A percentile compares a stretch with the other conserved stretches of the same genome.
These are phyloP conservation scores for Fomitopsis betulina DNA, from an alignment of 1,284 basidiomycete genomes.

Conservation along the genomic window DNA sequence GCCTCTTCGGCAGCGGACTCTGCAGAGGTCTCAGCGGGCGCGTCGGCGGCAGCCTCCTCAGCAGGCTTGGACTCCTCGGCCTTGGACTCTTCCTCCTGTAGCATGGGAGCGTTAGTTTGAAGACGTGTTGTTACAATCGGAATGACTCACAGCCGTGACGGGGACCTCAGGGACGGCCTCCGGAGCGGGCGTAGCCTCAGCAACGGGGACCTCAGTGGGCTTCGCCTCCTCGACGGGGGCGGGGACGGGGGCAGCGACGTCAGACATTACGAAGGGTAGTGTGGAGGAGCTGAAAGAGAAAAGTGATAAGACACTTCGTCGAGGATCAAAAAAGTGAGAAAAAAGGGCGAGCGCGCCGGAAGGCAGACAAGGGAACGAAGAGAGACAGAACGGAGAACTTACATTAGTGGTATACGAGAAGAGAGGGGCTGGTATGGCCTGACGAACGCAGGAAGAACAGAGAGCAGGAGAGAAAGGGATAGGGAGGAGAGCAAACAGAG, in stretches of 20 bases:
- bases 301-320: slow-evolving; percentile 20
- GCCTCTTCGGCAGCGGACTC: slow-evolving; percentile 42
- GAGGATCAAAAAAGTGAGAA: slow-evolving; percentile 11
- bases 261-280: slow-evolving; percentile 72
- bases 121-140: background rate
- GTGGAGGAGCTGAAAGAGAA: slow-evolving; percentile 40
- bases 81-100: slow-evolving; percentile 46
- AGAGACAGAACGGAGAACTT: slow-evolving; percentile 14
- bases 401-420: slow-evolving; percentile 27
- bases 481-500: slow-evolving; percentile 28
- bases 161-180: slow-evolving; percentile 28
- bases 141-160: slow-evolving; percentile 17
- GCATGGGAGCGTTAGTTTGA: slow-evolving; percentile 6
- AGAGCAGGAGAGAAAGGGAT: slow-evolving; percentile 31
- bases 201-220: slow-evolving; percentile 38
- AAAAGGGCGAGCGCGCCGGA: slow-evolving; percentile 6
- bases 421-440: slow-evolving; percentile 23
- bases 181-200: slow-evolving; percentile 29
- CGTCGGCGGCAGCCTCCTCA: slow-evolving; percentile 29
- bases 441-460: slow-evolving; percentile 22
- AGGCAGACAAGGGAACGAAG: slow-evolving; percentile 14
- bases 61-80: slow-evolving; percentile 33
- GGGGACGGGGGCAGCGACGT: slow-evolving; percentile 45
- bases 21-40: slow-evolving; percentile 31
- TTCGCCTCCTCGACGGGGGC: slow-evolving; percentile 49